Percentiles rank a stretch among this genome's conserved stretches.
Conservation (phyloP, 495 filamentous ascomycete genomes). For the Aspergillus cavernicola region DNA sequence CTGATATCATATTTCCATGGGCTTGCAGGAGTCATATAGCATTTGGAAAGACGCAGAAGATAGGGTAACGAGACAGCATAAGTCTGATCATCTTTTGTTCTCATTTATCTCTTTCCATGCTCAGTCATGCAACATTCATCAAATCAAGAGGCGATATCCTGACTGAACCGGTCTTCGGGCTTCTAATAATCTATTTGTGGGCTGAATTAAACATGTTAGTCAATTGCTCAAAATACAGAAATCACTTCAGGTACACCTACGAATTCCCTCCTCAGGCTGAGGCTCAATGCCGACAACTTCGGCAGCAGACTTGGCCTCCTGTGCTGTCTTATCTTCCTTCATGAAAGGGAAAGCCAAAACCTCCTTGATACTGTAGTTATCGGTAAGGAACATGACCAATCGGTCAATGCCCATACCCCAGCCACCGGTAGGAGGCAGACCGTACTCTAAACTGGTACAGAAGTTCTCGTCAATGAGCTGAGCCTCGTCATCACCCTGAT, state of each 20-base stretch:
- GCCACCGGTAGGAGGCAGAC: constrained; percentile 89
- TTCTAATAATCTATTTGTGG: constrained; percentile 34
- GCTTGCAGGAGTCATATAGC: not conserved
- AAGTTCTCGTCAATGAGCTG: constrained; percentile 95
- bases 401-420: constrained; percentile 98
- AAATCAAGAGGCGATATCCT: constrained; percentile 6
- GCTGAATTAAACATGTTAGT: constrained; percentile 18
- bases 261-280: constrained; percentile 63
- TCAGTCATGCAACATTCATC: constrained; percentile 9
- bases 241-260: constrained; percentile 40
- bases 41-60: not conserved
- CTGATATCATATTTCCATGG: no score
- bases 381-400: constrained; percentile 93
- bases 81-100: not conserved
- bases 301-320: constrained; percentile 53
- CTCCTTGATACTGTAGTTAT: constrained; percentile 95
- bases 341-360: constrained; percentile 90
- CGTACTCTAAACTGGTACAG: constrained; percentile 78
- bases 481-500: constrained; percentile 93
- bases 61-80: not conserved
- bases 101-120: not conserved
- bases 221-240: not conserved
- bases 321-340: constrained; percentile 60
- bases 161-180: not conserved
- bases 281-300: constrained; percentile 64